Evolutionary conservation across 768 basidiomycete genomes (phyloP), one percentile per base, ranked within the genome.

Genomic region (Rhodotorula sphaerocarpa): DNA sequence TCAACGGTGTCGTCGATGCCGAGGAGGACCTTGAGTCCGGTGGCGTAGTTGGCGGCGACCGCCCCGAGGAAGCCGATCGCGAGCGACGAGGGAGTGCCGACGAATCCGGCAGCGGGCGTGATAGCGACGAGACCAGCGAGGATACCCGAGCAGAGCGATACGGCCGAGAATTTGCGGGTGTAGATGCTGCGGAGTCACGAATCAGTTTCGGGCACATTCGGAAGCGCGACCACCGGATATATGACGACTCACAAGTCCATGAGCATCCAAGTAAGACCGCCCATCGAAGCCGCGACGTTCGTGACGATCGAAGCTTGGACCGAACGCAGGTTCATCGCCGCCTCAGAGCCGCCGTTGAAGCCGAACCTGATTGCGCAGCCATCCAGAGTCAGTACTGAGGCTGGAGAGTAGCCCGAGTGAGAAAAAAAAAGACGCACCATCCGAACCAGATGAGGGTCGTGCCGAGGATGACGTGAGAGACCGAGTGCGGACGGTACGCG

Each of bases 391-490:
- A 18, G 11, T 27, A 28, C 89, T 58, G 91, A 80, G 68, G 39
- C 27, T 28, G 28, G 54, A n/a, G 18, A 12, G 36, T 39, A 39
- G 36, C 36, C 36, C 36, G 36, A 39, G 36, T 9, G 36, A 39
- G 36, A 16, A 39, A 39, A 16, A 9, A 39, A 39, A 39, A 16
- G 39, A 30, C 48, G 27, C 30, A 48, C 55, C 63, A 62, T n/a
- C 66, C 59, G 73, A 91, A 86, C 90, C 92, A 95, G 55, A 95
- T 85, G 73, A 93, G 81, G 2, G 85, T 82, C 0, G 92, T 97
- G 23, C 92, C 92, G 27, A 97, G 79, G 41, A 95, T 79, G 63
- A 96, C 89, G 73, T 92, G 91, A 41, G 86, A 86, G n/a, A 90
- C 89, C 6, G 70, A 71, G 59, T 72, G 71, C 30, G 72, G 72